Evolutionary conservation across 2,329 filamentous ascomycete genomes (phyloP).

Genomic region (Neonectria sp.): DNA sequence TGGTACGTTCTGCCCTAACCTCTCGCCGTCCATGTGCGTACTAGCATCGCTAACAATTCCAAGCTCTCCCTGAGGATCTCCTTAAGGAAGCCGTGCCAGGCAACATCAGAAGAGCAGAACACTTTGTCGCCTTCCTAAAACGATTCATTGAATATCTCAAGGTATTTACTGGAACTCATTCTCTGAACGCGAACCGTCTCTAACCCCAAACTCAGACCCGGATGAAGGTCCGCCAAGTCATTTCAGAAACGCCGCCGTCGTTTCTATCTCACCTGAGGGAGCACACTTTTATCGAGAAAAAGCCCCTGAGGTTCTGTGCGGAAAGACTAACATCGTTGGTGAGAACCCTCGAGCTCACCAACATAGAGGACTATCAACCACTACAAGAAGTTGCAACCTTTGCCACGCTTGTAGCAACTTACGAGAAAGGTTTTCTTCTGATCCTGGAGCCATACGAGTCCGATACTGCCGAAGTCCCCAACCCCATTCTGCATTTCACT

Average conservation of each 20-base stretch:
- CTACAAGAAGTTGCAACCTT: slow-evolving; percentile 98
- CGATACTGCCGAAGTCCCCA: slow-evolving; percentile 94
- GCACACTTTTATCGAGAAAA: slow-evolving; percentile 97
- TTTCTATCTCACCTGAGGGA: slow-evolving; percentile 95
- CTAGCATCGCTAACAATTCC: slow-evolving; percentile 18
- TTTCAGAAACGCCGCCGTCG: slow-evolving; percentile 95
- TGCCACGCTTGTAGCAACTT: slow-evolving; percentile 94
- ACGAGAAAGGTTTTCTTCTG: slow-evolving; percentile 95
- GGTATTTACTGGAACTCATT: slow-evolving; percentile 52
- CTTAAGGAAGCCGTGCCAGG: slow-evolving; percentile 96
- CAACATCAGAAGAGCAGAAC: slow-evolving; percentile 95
- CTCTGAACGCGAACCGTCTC: neutral
- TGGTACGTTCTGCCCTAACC: slow-evolving; percentile 52
- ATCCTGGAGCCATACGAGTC: slow-evolving; percentile 99
- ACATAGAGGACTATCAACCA: slow-evolving; percentile 97
- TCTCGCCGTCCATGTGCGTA: neutral
- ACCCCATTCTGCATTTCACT: slow-evolving; percentile 96
- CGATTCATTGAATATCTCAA: slow-evolving; percentile 98
- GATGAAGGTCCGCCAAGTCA: slow-evolving; percentile 98
- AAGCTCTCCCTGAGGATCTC: slow-evolving; percentile 89
- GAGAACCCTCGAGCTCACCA: slow-evolving; percentile 93
- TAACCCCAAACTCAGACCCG: slow-evolving; percentile 72
- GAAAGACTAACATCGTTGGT: slow-evolving; percentile 96
- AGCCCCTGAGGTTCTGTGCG: slow-evolving; percentile 93
- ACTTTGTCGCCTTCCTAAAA: slow-evolving; percentile 95